phyloP scores from a whole-genome alignment of 768 basidiomycete genomes.

The Boletus coccyginus region DNA sequence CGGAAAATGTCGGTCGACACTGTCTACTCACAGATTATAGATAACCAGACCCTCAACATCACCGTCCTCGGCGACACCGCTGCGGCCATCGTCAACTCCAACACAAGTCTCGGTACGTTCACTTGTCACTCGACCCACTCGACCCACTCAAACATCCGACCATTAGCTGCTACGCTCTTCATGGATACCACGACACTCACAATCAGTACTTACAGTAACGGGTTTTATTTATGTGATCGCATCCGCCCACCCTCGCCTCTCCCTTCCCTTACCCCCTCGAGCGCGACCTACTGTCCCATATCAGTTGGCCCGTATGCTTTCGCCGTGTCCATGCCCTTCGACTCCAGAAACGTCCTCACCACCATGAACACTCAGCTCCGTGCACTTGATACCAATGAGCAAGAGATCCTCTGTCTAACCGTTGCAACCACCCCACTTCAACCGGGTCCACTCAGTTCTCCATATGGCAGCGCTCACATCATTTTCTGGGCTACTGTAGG shows the following conservation, averaged over 20 bases:
- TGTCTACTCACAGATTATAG: conserved; percentile 70
- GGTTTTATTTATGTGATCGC: conserved; percentile 73
- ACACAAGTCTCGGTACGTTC: conserved; percentile 62
- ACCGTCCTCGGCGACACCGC: conserved; percentile 68
- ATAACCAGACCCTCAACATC: conserved; percentile 56
- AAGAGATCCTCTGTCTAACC: conserved; percentile 81
- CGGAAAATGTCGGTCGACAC: conserved; percentile 64
- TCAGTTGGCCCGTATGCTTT: conserved; percentile 78
- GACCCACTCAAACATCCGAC: conserved; percentile 6
- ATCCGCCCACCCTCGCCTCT: conserved; percentile 78
- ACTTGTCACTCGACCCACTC: neutral
- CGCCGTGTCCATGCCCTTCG: conserved; percentile 68
- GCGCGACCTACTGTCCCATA: conserved; percentile 69
- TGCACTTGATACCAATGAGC: conserved; percentile 82
- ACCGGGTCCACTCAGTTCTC: conserved; percentile 49
- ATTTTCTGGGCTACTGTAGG: conserved; percentile 75
- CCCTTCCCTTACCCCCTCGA: conserved; percentile 37
- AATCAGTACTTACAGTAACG: conserved; percentile 66
- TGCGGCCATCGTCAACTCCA: conserved; percentile 55
- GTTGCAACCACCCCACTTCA: conserved; percentile 74
- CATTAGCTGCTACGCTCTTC: conserved; percentile 74
- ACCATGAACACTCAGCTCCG: conserved; percentile 83
- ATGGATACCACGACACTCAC: conserved; percentile 79
- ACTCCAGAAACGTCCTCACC: conserved; percentile 65
- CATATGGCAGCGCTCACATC: conserved; percentile 64